Evolutionary conservation across 192 early-diverging fungal genomes (phyloP), one percentile per base, ranked within the genome.

Genomic region (Mortierella antarctica): DNA sequence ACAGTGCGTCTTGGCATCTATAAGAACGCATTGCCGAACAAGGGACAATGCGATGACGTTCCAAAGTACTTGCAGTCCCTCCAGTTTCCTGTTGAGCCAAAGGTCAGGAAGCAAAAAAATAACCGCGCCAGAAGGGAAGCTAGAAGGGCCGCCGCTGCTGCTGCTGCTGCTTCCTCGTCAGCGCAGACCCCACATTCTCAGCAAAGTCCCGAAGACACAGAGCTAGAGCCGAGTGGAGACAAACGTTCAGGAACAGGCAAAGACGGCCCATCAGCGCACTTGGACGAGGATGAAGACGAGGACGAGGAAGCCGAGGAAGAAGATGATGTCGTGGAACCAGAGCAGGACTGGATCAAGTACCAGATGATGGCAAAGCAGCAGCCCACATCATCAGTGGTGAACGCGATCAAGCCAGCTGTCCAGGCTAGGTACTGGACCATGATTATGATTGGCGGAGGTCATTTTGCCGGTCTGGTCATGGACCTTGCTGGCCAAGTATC

Each of bases 401-500:
- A 7, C 15, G 11, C 62, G 4, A 46, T 57, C 12, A 41, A 64
- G 9, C 13, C 61, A 14, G 12, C 41, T 1, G n/a, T 46, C 7
- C 82, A 71, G 69, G 67, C 83, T 10, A 65, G 85, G 15, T 83
- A 69, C 13, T 98, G 96, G 95, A 90, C 92, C 13, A 63, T 98
- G 7, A 65, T 99, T 21, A 90, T 93, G 88, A 66, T 95, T 42
- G 89, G 91, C n/a, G 92, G 91, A 57, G 95, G 97, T 13, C 93
- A 95, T 73, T 99, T 99, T 87, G 95, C 95, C 8, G 98, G 92
- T 14, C 89, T 92, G 5, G 89, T 99, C 9, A 87, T 97, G 60
- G 95, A 97, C 76, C 86, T 91, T 67, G 78, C 78, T 9, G 74
- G 73, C 20, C 68, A 82, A 61, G 52, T 75, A 45, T 77, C 60